These are phyloP conservation scores for Globisporangium mamillatum DNA, from an alignment of 352 stramenopile genomes.

Conservation along the genomic window DNA sequence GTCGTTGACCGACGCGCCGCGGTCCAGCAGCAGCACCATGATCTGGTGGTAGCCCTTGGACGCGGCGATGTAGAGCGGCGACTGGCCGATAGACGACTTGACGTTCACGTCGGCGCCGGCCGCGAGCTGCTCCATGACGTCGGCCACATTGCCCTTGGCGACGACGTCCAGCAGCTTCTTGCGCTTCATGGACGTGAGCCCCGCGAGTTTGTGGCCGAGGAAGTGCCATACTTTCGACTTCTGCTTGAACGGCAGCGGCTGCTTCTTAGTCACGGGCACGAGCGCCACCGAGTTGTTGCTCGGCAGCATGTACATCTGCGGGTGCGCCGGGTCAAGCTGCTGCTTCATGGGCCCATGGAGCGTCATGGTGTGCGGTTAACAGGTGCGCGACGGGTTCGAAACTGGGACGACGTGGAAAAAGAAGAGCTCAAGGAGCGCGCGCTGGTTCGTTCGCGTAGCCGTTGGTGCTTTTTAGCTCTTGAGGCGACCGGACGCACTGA, in stretches of 20 bases:
- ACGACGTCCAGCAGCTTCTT: constrained; percentile 69
- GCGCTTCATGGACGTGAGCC: constrained; percentile 68
- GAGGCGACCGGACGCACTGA: not conserved
- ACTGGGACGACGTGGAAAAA: not conserved
- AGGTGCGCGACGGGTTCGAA: not conserved
- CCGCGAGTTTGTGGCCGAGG: constrained; percentile 69
- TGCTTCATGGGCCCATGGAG: constrained; percentile 40
- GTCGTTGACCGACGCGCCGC: constrained; percentile 56
- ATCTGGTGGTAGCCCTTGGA: constrained; percentile 55
- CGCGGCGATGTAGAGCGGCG: constrained; percentile 57
- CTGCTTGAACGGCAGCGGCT: constrained; percentile 25
- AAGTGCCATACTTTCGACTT: constrained; percentile 67
- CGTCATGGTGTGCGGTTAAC: constrained; percentile 26
- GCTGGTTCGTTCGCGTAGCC: not conserved
- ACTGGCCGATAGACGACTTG: constrained; percentile 50
- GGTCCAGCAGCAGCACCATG: constrained; percentile 63
- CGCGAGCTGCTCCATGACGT: constrained; percentile 63
- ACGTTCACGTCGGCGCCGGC: constrained; percentile 52
- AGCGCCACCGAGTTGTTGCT: constrained; percentile 32
- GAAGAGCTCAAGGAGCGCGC: not conserved
- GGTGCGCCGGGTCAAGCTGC: constrained; percentile 33
- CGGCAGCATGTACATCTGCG: constrained; percentile 35
- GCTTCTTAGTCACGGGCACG: constrained; percentile 48
- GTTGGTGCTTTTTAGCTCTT: not conserved
- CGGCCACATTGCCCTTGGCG: constrained; percentile 40